Evolutionary conservation across 129 eudicot species (phyloP).

Genomic region (Scalesia atractyloides): DNA sequence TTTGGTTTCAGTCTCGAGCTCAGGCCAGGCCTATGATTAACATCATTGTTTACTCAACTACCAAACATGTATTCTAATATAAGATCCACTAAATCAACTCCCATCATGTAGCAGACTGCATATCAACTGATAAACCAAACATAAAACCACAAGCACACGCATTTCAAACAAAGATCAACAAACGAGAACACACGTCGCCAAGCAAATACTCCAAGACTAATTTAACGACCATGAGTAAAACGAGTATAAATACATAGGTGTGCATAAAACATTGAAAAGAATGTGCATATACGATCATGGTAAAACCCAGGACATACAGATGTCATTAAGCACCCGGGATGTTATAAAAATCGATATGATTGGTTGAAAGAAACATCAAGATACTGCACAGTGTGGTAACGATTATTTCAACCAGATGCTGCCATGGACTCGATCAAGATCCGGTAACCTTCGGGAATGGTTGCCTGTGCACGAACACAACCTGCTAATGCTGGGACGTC

Average conservation of each 20-base stretch:
- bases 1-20: too few species aligned
- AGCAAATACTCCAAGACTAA: constrained; percentile 6
- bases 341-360: neutral
- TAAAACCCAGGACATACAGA: constrained; percentile 6
- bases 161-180: neutral
- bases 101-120: too few species aligned
- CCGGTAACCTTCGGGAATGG: constrained; percentile 92
- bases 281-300: constrained; percentile 35
- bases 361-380: constrained; percentile 12
- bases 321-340: neutral
- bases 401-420: constrained; percentile 40
- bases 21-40: too few species aligned
- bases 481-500: constrained; percentile 86
- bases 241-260: constrained; percentile 32
- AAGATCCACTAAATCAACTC: too few species aligned
- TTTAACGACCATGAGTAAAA: constrained; percentile 6
- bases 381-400: constrained; percentile 24
- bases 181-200: constrained; percentile 16
- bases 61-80: too few species aligned
- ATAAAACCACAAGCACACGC: neutral
- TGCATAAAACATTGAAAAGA: constrained; percentile 33
- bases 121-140: too few species aligned
- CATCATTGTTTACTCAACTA: too few species aligned
- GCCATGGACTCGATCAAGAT: constrained; percentile 91
- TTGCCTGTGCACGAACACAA: constrained; percentile 61